Evolutionary conservation across 768 basidiomycete species (phyloP), one percentile per base, ranked within the genome.

Genomic region (Exidia glandulosa): DNA sequence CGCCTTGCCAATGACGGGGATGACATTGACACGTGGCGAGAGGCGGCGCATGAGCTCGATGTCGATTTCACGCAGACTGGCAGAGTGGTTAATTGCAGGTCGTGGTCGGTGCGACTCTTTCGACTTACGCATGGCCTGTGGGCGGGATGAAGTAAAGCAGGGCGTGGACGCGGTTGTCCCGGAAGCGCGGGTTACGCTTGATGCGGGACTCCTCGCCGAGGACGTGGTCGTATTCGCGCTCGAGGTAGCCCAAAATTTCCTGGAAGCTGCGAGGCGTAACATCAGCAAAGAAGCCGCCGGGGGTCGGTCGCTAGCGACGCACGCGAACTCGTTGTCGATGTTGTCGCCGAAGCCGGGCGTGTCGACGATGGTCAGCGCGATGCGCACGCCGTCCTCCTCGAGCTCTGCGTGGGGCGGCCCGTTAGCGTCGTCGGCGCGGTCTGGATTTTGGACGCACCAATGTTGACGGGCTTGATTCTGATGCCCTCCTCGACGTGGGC

Each of bases 311-410:
- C 50, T 23, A 45, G 23, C 60, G 41, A 81, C 93, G 71, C 74
- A 96, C 95, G 91, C 88, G 70, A 92, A 92, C 74, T 97, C 94
- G 68, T 98, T 98, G 79, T 99, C 94, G 70, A 99, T 95, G 70
- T 94, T 94, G 74, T 97, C 94, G 37, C 95, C 96, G 67, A 99
- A 99, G 50, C 96, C 96, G 59, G 96, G 96, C 1, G 96, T 99
- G 72, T 99, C 96, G 31, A 99, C 94, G 63, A 99, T 92, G 47
- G 96, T 98, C 66, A 99, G 79, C 7, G 94, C 93, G 70, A 99
- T 96, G 66, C 96, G 88, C 63, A 98, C 91, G 48, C 96, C 96
- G 66, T 99, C 96, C 73, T 98, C 95, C 67, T 98, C 96, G 62
- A 99, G 85, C 74, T 99, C 96, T 94, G 30, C 50, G 27, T 10